These are phyloP conservation scores for Emergomyces orientalis DNA, from an alignment of 2,329 filamentous ascomycete genomes.

Conservation along the genomic window DNA sequence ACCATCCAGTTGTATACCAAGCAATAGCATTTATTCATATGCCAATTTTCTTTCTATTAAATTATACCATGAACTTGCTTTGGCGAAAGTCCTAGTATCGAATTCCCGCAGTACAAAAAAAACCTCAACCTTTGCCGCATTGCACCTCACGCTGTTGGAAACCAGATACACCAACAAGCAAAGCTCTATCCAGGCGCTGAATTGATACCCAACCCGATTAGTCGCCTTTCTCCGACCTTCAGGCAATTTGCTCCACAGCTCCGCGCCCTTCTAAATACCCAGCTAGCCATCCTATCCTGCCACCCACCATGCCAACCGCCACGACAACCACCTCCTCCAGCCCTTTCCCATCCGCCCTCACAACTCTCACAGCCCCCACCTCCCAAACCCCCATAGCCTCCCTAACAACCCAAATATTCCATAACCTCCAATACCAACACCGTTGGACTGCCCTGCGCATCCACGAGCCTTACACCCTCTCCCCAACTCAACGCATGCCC, in stretches of 20 bases:
- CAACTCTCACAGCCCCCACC: constrained; percentile 25
- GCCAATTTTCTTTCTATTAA: background rate
- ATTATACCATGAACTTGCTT: background rate
- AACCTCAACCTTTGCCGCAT: too few species aligned
- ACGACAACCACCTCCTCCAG: constrained; percentile 18
- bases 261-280: background rate
- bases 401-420: constrained; percentile 50
- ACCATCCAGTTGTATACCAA: background rate
- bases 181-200: background rate
- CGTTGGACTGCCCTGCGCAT: constrained; percentile 49
- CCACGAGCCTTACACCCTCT: constrained; percentile 32
- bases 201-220: background rate
- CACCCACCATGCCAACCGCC: background rate
- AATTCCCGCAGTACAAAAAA: background rate
- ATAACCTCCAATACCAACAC: constrained; percentile 57
- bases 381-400: constrained; percentile 27
- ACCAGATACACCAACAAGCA: background rate
- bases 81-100: background rate
- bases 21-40: background rate
- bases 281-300: background rate
- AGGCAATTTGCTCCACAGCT: background rate
- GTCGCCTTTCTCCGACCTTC: background rate
- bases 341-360: constrained; percentile 32
- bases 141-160: background rate
- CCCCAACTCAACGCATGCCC: constrained; percentile 33